Evolutionary conservation across 352 stramenopile species (phyloP).

Genomic region (Phytophthora lateralis): DNA sequence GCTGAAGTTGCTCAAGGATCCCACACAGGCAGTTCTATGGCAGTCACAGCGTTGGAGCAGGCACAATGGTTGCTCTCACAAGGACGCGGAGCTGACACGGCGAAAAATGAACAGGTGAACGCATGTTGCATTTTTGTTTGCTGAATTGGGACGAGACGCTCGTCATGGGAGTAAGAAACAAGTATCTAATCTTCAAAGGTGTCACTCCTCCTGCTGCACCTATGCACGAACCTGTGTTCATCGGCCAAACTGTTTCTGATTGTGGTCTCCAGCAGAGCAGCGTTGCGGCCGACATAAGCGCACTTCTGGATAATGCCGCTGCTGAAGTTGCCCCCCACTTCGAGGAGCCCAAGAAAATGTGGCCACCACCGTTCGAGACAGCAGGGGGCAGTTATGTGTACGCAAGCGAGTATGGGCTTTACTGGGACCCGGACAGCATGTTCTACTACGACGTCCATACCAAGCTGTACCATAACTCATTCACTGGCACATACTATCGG

Average conservation of each 20-base stretch:
- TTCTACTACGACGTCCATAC: conserved; percentile 83
- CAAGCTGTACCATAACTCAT: conserved; percentile 80
- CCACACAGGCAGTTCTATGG: conserved; percentile 49
- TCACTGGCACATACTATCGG: conserved; percentile 68
- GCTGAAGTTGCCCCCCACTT: conserved; percentile 63
- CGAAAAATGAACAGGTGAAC: conserved; percentile 51
- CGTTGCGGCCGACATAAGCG: conserved; percentile 61
- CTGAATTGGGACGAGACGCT: conserved; percentile 27
- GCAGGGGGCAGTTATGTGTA: conserved; percentile 80
- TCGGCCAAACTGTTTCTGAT: conserved; percentile 8
- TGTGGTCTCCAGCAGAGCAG: conserved; percentile 31
- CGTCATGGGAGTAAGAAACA: conserved; percentile 25
- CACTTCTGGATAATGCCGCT: conserved; percentile 61
- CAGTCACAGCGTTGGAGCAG: conserved; percentile 72
- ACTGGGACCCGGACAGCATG: conserved; percentile 84
- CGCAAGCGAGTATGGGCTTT: conserved; percentile 66
- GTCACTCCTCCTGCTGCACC: conserved; percentile 29
- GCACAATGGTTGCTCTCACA: conserved; percentile 84
- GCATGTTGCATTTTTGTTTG: conserved; percentile 41
- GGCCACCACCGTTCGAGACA: conserved; percentile 79
- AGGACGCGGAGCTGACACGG: conserved; percentile 39
- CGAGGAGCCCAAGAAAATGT: conserved; percentile 79
- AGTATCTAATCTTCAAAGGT: conserved; percentile 40
- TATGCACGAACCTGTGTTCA: conserved; percentile 13
- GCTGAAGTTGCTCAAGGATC: conserved; percentile 11